Evolutionary conservation across 2,329 filamentous ascomycete species (phyloP), one percentile per base, ranked within the genome.

Genomic region (Furcasterigmium sp.): DNA sequence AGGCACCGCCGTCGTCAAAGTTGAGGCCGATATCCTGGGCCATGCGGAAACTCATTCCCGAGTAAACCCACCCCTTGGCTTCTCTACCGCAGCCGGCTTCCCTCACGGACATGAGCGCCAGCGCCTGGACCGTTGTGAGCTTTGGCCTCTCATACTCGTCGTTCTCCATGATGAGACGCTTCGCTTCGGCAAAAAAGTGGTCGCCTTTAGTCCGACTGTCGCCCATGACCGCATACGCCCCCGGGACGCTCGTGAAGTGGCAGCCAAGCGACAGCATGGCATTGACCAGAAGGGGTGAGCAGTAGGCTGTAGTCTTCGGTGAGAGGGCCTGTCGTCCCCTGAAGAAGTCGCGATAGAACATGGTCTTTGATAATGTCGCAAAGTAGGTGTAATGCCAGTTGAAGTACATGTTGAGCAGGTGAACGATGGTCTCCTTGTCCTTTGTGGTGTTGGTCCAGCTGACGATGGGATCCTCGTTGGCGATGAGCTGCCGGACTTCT

Each of bases 381-480:
- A 97, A 98, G 65, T 93, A 97, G 15, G 90, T 84, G 63, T 97
- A 97, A 64, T 97, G 93, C 86, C 91, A 97, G 54, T 84, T 89
- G 67, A 97, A 97, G 66, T 98, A 98, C 87, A 97, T 91, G 56
- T 91, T 91, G 59, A 98, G 80, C 15, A 98, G 78, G 62, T 96
- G 91, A 14, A 83, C 78, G 53, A 96, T 82, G 37, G 95, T 73
- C 42, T 85, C 78, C 19, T 82, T 75, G 59, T 96, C 89, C 40
- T 81, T 73, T 2, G 89, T 95, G 37, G 95, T 89, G 14, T 75
- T 79, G 0, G 91, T 95, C 93, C 93, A 98, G 42, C 85, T 91
- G 17, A 80, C 82, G 42, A 93, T 74, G 4, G 89, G 83, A 48
- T 91, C 78, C 41, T 85, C 80, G 48, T 76, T 69, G 15, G 72